Evolutionary conservation across 2,329 filamentous ascomycete genomes (phyloP).

Genomic region (Penicillium decumbens): DNA sequence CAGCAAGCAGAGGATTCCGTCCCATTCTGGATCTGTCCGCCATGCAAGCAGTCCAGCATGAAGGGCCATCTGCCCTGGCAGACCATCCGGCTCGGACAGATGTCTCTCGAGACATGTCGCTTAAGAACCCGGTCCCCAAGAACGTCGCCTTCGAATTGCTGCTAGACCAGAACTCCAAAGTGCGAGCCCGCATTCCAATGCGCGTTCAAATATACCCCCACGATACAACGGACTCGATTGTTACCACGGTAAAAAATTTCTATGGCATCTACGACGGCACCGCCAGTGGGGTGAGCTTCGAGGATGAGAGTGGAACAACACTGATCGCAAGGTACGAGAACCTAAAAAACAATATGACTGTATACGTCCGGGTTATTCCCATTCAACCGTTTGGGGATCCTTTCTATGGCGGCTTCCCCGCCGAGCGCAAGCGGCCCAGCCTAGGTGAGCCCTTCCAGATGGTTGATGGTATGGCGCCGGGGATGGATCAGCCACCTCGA

Average conservation of each 20-base stretch:
- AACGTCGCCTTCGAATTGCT: conserved; percentile 62
- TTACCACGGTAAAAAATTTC: conserved; percentile 98
- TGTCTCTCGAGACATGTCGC: conserved; percentile 34
- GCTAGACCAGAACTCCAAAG: conserved; percentile 54
- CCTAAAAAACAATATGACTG: conserved; percentile 83
- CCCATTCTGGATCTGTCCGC: conserved; percentile 26
- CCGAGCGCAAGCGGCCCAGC: conserved; percentile 55
- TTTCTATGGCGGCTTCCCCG: conserved; percentile 47
- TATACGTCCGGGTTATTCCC: conserved; percentile 80
- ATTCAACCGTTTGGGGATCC: conserved; percentile 50
- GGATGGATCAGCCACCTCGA: conserved; percentile 58
- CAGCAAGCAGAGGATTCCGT: conserved; percentile 28
- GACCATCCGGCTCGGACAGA: conserved; percentile 29
- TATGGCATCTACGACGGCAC: conserved; percentile 86
- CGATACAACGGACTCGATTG: conserved; percentile 95
- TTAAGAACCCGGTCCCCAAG: conserved; percentile 46
- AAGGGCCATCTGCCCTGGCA: conserved; percentile 33
- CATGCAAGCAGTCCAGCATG: conserved; percentile 36
- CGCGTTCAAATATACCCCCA: conserved; percentile 83
- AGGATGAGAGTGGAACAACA: conserved; percentile 81
- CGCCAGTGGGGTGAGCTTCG: conserved; percentile 84
- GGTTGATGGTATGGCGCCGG: conserved; percentile 50
- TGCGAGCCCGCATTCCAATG: conserved; percentile 60
- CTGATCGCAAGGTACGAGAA: conserved; percentile 97
- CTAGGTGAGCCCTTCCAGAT: conserved; percentile 62